phyloP scores from a whole-genome alignment of 805 yeast genomes.

The Saitoella complicata region DNA sequence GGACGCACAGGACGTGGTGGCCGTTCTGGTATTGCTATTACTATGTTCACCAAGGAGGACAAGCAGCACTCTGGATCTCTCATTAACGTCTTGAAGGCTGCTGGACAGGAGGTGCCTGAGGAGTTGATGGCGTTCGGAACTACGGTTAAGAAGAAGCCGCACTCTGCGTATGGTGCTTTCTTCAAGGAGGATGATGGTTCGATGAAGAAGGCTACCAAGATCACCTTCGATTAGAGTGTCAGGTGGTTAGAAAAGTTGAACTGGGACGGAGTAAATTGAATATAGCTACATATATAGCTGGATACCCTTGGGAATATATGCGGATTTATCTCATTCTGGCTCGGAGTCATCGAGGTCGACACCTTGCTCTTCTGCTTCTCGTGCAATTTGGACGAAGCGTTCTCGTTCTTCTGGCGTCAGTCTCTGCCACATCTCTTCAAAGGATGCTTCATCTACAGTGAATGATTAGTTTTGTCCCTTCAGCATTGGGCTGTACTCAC shows the following conservation, averaged over 20 bases:
- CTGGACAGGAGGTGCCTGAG: conserved; percentile 89
- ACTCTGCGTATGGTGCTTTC: conserved; percentile 96
- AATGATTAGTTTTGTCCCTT: too few species aligned
- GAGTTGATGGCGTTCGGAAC: conserved; percentile 90
- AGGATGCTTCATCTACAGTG: too few species aligned
- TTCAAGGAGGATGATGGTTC: conserved; percentile 80
- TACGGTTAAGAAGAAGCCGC: conserved; percentile 95
- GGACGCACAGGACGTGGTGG: conserved; percentile 99
- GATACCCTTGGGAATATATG: too few species aligned
- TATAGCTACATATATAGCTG: too few species aligned
- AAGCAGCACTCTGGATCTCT: conserved; percentile 91
- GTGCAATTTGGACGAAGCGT: too few species aligned
- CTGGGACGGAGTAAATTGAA: too few species aligned
- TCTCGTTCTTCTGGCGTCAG: too few species aligned
- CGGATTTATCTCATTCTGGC: too few species aligned
- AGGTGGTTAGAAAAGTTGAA: background rate
- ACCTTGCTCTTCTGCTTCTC: too few species aligned
- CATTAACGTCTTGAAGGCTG: conserved; percentile 82
- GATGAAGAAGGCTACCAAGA: conserved; percentile 73
- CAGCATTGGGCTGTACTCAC: too few species aligned
- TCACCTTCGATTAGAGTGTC: conserved; percentile 45
- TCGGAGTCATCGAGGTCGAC: too few species aligned
- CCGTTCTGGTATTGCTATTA: conserved; percentile 83
- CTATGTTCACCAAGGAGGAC: conserved; percentile 91
- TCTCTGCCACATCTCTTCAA: too few species aligned